These are phyloP conservation scores for Penicillium sp. DNA, from an alignment of 2,329 filamentous ascomycete genomes.

Conservation along the genomic window DNA sequence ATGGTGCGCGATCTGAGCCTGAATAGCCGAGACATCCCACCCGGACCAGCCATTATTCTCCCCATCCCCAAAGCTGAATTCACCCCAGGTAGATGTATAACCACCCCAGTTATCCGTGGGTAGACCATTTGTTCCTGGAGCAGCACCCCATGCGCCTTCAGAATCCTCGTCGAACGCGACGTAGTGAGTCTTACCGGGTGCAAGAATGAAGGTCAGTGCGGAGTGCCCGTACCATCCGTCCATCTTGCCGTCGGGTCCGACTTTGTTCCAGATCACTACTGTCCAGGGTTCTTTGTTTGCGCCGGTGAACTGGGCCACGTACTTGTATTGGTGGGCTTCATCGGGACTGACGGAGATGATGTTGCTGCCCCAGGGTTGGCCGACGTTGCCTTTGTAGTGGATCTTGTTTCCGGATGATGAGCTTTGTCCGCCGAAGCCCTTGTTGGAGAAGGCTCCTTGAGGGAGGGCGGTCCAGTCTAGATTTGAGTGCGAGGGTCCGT, in stretches of 20 bases:
- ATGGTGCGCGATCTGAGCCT: slow-evolving; percentile 28
- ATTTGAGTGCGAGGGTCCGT: not conserved
- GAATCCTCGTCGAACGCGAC: slow-evolving; percentile 39
- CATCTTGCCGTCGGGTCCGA: slow-evolving; percentile 32
- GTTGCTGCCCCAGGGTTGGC: slow-evolving; percentile 40
- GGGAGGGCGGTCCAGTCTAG: slow-evolving; percentile 24
- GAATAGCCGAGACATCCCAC: slow-evolving; percentile 41
- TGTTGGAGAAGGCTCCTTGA: slow-evolving; percentile 17
- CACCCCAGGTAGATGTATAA: slow-evolving; percentile 37
- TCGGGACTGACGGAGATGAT: slow-evolving; percentile 33
- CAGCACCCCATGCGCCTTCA: slow-evolving; percentile 36
- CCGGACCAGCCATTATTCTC: slow-evolving; percentile 36
- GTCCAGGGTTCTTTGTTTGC: slow-evolving; percentile 30
- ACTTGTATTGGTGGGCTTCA: slow-evolving; percentile 33
- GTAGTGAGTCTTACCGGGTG: slow-evolving; percentile 30
- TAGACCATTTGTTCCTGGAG: slow-evolving; percentile 21
- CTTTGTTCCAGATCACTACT: slow-evolving; percentile 40
- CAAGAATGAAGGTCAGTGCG: slow-evolving; percentile 30
- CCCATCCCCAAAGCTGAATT: slow-evolving; percentile 35
- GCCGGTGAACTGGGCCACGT: slow-evolving; percentile 33
- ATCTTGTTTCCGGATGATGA: slow-evolving; percentile 17
- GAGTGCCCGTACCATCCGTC: slow-evolving; percentile 36
- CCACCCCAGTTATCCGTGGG: slow-evolving; percentile 31
- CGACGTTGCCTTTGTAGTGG: slow-evolving; percentile 35
- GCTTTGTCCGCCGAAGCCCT: slow-evolving; percentile 32